Evolutionary conservation across 345 rosid species (phyloP), one percentile per base, ranked within the genome.

Genomic region (Hibiscus mutabilis): DNA sequence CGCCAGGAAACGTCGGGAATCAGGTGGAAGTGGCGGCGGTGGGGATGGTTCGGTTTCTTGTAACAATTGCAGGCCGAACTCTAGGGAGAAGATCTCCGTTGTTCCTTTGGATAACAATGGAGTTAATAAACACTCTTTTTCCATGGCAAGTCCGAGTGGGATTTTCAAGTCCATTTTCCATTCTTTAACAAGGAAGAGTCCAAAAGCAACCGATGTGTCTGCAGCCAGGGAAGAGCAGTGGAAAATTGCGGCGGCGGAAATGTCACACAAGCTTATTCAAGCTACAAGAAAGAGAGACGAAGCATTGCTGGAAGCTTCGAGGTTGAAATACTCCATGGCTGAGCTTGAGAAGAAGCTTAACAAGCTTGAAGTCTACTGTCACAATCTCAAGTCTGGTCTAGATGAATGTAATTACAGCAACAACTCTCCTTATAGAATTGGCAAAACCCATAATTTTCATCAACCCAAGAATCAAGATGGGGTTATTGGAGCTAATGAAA

Each of bases 301-400:
- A 75, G 99, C 98, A 0, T 66, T 90, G 13, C 74, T 77, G 24
- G 98, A 95, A 81, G 92, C 92, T 75, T 89, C 92, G 1, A 86
- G 82, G 77, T 80, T 95, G 21, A 95, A 90, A 70, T 59, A 85
- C 11, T 88, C 99, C 55, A 90, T 92, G 96, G 65, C 87, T 42
- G 98, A 95, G 78, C 93, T 95, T n/a, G 99, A 95, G 83, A 92
- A 88, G 80, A 95, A 95, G 71, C 98, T 95, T 59, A 89, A 84
- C 76, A 88, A 83, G 77, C 98, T 95, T 24, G 98, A 95, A 78
- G 81, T 89, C 73, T 89, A 88, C 52, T 92, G 97, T 58, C 93
- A 85, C 47, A 80, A 83, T 70, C 84, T 95, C 75, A 95, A 90
- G 75, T 89, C 92, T 0, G 91, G 94, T 0, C 90, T 95, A 0